Conservation (phyloP, 805 yeast genomes). For the Debaryomyces tyrocola region DNA sequence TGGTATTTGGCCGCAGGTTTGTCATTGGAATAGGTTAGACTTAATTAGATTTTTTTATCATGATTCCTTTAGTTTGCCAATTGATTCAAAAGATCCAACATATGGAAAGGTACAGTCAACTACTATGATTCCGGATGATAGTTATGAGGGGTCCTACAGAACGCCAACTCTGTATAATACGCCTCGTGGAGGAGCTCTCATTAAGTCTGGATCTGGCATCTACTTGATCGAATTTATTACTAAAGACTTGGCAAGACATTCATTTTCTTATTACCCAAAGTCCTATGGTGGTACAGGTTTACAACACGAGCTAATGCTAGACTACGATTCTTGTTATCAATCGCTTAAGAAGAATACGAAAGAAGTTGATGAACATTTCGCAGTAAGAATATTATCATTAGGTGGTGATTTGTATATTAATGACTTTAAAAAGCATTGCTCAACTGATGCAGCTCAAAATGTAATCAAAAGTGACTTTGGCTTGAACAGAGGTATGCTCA, state of each 20-base stretch:
- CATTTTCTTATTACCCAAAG: constrained; percentile 59
- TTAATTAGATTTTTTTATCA: constrained; percentile 75
- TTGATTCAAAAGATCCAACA: constrained; percentile 49
- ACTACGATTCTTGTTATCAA: constrained; percentile 40
- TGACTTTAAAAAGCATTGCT: constrained; percentile 40
- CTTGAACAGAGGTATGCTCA: constrained; percentile 36
- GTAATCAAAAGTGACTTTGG: constrained; percentile 40
- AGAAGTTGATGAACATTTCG: constrained; percentile 34
- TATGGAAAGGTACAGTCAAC: constrained; percentile 41
- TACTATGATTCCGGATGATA: constrained; percentile 15
- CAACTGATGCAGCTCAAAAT: constrained; percentile 17
- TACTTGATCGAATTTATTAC: constrained; percentile 70
- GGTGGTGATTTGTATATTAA: constrained; percentile 62
- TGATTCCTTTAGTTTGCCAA: constrained; percentile 72
- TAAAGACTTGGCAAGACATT: constrained; percentile 56
- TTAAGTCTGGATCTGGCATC: constrained; percentile 64
- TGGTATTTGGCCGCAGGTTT: constrained; percentile 55
- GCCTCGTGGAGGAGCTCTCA: constrained; percentile 23
- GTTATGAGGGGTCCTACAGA: constrained; percentile 12
- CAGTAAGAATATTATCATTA: constrained; percentile 54
- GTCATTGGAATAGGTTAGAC: constrained; percentile 88
- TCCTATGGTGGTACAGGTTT: constrained; percentile 62
- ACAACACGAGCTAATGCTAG: constrained; percentile 49
- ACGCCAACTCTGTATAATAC: constrained; percentile 25
- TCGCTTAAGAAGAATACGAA: constrained; percentile 26